phyloP scores from a whole-genome alignment of 768 basidiomycete genomes.

The Obba rivulosa region DNA sequence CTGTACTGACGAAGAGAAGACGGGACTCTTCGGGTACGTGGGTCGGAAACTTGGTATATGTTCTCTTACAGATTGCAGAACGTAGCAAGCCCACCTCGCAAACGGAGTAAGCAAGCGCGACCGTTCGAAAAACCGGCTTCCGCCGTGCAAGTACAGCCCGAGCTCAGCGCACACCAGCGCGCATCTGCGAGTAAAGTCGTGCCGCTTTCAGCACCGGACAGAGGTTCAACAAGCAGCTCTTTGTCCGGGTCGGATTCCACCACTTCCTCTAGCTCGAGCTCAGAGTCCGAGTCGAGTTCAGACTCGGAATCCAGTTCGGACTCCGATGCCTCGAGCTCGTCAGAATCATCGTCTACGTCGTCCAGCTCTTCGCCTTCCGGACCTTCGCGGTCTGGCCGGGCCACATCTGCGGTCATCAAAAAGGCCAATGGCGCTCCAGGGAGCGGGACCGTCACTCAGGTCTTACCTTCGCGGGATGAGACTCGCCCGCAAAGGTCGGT shows the following conservation, averaged over 20 bases:
- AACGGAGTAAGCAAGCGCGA: slow-evolving; percentile 5
- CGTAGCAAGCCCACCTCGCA: slow-evolving; percentile 2
- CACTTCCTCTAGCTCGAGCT: slow-evolving; percentile 8
- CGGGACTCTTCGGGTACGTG: slow-evolving; percentile 3
- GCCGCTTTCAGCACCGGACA: background rate
- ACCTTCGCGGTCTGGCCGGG: slow-evolving; percentile 19
- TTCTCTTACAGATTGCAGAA: background rate
- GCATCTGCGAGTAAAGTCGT: background rate
- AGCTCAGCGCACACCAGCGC: background rate
- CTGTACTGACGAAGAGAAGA: slow-evolving; percentile 9
- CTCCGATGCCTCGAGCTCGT: slow-evolving; percentile 19
- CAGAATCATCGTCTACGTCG: slow-evolving; percentile 22
- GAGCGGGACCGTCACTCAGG: no score
- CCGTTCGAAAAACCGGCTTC: background rate
- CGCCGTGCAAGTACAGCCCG: no score
- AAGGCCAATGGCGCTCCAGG: background rate
- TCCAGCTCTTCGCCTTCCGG: slow-evolving; percentile 14
- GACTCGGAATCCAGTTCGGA: slow-evolving; percentile 17
- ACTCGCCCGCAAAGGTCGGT: background rate
- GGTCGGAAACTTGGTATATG: no score
- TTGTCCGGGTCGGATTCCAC: slow-evolving; percentile 6
- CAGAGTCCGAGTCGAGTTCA: slow-evolving; percentile 20
- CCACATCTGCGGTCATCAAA: slow-evolving; percentile 5
- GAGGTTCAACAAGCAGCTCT: background rate
- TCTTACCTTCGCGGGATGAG: background rate